Evolutionary conservation across 2,329 filamentous ascomycete species (phyloP).

Genomic region (Hysterium pulicare): DNA sequence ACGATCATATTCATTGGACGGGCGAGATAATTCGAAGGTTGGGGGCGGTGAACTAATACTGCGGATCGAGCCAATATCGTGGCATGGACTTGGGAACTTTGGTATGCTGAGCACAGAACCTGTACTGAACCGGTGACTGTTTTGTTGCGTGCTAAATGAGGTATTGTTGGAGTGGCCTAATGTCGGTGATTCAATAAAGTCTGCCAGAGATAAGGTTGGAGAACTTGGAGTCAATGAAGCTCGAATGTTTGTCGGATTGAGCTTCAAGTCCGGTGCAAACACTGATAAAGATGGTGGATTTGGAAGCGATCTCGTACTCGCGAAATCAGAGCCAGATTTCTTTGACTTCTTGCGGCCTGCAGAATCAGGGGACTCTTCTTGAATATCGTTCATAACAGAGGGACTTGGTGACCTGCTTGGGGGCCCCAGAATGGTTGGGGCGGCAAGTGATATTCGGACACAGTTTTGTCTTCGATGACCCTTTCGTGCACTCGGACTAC

Average conservation of each 20-base stretch:
- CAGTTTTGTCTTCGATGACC: constrained; percentile 44
- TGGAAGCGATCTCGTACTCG: constrained; percentile 18
- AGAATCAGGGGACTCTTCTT: constrained; percentile 33
- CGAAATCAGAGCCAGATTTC: constrained; percentile 13
- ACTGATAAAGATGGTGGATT: constrained; percentile 25
- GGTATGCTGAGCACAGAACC: constrained; percentile 35
- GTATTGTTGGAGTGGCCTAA: constrained; percentile 3
- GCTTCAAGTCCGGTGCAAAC: constrained; percentile 35
- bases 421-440: constrained; percentile 41
- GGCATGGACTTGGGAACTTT: constrained; percentile 69
- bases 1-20: constrained; percentile 14
- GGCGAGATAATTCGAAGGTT: constrained; percentile 54
- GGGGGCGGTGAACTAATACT: constrained; percentile 45
- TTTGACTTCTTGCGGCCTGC: constrained; percentile 4
- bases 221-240: constrained; percentile 42
- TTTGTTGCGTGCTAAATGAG: constrained; percentile 8
- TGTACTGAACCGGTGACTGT: constrained; percentile 22
- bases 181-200: constrained; percentile 15
- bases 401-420: constrained; percentile 33
- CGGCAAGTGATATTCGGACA: constrained; percentile 43
- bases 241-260: constrained; percentile 30
- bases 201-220: constrained; percentile 35
- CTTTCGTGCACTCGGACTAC: constrained; percentile 43
- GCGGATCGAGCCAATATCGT: constrained; percentile 70
- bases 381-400: constrained; percentile 34